These are phyloP conservation scores for Mycena vulgaris DNA, from an alignment of 768 basidiomycete species.

Conservation along the genomic window DNA sequence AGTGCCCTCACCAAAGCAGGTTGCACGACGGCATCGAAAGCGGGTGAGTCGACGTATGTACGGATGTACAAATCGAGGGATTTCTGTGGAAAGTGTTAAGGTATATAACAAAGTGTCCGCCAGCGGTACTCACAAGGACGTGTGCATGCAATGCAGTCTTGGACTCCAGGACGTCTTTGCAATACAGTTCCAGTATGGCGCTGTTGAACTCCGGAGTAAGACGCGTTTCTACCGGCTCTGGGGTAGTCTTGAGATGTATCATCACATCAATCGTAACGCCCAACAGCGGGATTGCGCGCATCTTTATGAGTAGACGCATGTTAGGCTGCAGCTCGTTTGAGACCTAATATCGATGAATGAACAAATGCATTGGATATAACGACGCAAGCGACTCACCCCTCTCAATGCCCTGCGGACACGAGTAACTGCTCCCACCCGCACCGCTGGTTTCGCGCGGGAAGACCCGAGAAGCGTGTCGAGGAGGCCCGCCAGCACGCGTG, in stretches of 20 bases:
- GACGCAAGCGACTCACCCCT: conserved; percentile 49
- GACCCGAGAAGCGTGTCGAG: conserved; percentile 35
- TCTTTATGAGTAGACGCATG: conserved; percentile 23
- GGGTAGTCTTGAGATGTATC: conserved; percentile 73
- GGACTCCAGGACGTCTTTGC: conserved; percentile 74
- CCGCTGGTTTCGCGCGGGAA: conserved; percentile 33
- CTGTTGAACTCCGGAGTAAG: conserved; percentile 53
- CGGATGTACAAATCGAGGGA: conserved; percentile 31
- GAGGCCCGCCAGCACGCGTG: conserved; percentile 35
- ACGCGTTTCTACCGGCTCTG: conserved; percentile 62
- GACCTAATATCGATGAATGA: conserved; percentile 45
- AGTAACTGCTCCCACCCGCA: conserved; percentile 36
- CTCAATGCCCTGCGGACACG: conserved; percentile 38
- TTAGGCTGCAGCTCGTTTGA: conserved; percentile 62
- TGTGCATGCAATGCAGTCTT: conserved; percentile 75
- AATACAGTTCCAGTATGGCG: conserved; percentile 73
- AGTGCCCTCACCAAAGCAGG: conserved; percentile 34
- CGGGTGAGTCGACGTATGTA: conserved; percentile 57
- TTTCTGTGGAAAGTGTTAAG: not conserved
- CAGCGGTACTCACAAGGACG: conserved; percentile 62
- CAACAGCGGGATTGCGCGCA: conserved; percentile 62
- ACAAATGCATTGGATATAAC: conserved; percentile 33
- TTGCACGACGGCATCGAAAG: conserved; percentile 34
- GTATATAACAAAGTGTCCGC: not conserved
- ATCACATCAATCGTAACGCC: conserved; percentile 81